Evolutionary conservation across 148 eudicot genomes (phyloP).

Genomic region (Oxyria digyna): DNA sequence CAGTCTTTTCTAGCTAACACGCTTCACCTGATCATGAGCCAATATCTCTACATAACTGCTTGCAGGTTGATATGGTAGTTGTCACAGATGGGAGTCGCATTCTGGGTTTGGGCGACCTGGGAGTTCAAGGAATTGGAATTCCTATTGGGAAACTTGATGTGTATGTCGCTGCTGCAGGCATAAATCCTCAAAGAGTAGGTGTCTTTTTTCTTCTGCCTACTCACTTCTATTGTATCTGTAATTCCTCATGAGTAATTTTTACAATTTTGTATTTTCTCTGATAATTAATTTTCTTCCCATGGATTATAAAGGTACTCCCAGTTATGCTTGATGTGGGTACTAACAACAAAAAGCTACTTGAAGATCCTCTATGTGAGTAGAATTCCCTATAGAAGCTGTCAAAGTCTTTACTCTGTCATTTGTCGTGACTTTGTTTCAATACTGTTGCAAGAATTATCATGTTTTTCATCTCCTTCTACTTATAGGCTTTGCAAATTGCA

Average conservation of each 20-base stretch:
- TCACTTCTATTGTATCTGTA: not conserved
- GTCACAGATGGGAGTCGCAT: constrained; percentile 99
- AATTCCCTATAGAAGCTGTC: not conserved
- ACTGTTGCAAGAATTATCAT: not conserved
- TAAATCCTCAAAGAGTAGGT: constrained; percentile 84
- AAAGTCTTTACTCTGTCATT: not conserved
- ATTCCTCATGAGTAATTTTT: not conserved
- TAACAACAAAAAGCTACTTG: constrained; percentile 81
- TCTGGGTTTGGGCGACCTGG: constrained; percentile 97
- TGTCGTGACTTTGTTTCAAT: not conserved
- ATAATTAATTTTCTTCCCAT: not conserved
- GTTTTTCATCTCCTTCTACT: not conserved
- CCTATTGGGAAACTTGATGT: constrained; percentile 97
- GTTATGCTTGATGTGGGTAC: constrained; percentile 99
- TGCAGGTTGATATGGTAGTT: constrained; percentile 98
- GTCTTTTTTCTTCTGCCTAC: not conserved
- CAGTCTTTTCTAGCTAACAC: not conserved
- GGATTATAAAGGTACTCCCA: constrained; percentile 56
- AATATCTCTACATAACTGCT: not conserved
- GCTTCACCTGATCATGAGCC: not conserved
- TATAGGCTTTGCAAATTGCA: not conserved
- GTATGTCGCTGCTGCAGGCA: constrained; percentile 99
- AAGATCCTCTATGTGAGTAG: constrained; percentile 79
- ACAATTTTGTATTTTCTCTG: not conserved
- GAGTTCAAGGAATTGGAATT: constrained; percentile 97